Conservation (phyloP, 2,329 filamentous ascomycete genomes). For the Trichophyton schoenleinii region DNA sequence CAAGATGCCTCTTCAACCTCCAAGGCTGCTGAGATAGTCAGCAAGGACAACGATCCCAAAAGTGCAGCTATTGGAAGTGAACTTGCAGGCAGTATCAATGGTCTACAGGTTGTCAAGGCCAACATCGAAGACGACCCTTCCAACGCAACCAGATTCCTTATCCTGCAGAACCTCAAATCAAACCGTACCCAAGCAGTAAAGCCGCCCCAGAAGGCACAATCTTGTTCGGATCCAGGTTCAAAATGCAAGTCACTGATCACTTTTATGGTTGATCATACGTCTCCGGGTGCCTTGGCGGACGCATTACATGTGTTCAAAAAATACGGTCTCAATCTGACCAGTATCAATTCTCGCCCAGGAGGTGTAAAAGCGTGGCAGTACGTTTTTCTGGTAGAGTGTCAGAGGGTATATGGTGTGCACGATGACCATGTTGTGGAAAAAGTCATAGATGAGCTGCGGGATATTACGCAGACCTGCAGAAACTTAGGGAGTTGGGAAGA, state of each 20-base stretch:
- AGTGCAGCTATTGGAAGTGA: constrained; percentile 65
- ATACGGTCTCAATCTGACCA: constrained; percentile 68
- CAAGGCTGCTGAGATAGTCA: constrained; percentile 63
- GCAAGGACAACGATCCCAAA: constrained; percentile 46
- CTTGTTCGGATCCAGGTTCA: neutral
- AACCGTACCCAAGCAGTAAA: constrained; percentile 15
- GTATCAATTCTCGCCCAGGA: constrained; percentile 77
- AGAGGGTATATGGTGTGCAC: constrained; percentile 37
- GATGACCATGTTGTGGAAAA: constrained; percentile 20
- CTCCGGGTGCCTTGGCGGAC: constrained; percentile 71
- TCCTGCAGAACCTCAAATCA: constrained; percentile 27
- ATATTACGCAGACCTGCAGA: constrained; percentile 28
- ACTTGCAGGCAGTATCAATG: constrained; percentile 56
- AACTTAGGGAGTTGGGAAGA: constrained; percentile 32
- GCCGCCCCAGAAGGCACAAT: neutral
- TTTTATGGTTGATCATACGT: constrained; percentile 67
- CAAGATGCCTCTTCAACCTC: constrained; percentile 79
- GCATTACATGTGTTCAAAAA: constrained; percentile 66
- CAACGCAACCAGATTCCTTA: constrained; percentile 38
- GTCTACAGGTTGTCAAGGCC: constrained; percentile 51
- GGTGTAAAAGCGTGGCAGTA: constrained; percentile 70
- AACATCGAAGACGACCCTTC: constrained; percentile 37
- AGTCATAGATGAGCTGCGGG: constrained; percentile 23
- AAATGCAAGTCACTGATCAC: constrained; percentile 59
- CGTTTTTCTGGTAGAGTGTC: constrained; percentile 87